Conservation (phyloP, 768 basidiomycete genomes). For the Leucogyrophana mollusca region DNA sequence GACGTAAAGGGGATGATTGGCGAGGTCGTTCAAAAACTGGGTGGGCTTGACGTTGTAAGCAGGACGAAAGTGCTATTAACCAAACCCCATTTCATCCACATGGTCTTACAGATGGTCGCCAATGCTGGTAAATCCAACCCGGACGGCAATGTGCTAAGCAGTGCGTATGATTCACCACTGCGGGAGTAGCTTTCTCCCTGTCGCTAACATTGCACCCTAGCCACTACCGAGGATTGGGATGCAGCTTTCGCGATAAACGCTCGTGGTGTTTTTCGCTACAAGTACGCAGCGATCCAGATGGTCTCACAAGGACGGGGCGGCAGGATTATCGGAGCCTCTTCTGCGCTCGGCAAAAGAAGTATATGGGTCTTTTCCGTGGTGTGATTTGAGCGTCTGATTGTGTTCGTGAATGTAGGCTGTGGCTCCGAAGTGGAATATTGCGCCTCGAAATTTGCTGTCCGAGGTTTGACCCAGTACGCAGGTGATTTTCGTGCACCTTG, state of each 20-base stretch:
- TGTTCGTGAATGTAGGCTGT: too few relatives aligned
- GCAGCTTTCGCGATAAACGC: slow-evolving; percentile 28
- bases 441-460: slow-evolving; percentile 36
- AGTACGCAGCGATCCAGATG: slow-evolving; percentile 38
- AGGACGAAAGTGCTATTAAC: too few relatives aligned
- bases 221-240: slow-evolving; percentile 23
- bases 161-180: not conserved
- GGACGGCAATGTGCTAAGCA: slow-evolving; percentile 23
- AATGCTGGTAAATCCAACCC: slow-evolving; percentile 38
- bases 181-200: not conserved
- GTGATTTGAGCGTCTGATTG: too few relatives aligned
- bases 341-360: slow-evolving; percentile 31
- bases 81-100: not conserved
- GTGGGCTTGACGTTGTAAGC: slow-evolving; percentile 15
- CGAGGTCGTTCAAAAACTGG: slow-evolving; percentile 6
- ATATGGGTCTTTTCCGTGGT: too few relatives aligned
- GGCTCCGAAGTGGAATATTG: slow-evolving; percentile 28
- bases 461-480: slow-evolving; percentile 36
- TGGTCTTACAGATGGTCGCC: slow-evolving; percentile 40
- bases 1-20: slow-evolving; percentile 14
- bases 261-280: slow-evolving; percentile 36
- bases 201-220: not conserved
- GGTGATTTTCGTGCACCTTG: slow-evolving; percentile 18
- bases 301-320: slow-evolving; percentile 38
- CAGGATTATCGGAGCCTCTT: slow-evolving; percentile 35